A percentile compares a stretch with the other conserved stretches of the same genome.
These are phyloP conservation scores for Moesziomyces sp. DNA, from an alignment of 1,284 basidiomycete genomes.

Conservation along the genomic window DNA sequence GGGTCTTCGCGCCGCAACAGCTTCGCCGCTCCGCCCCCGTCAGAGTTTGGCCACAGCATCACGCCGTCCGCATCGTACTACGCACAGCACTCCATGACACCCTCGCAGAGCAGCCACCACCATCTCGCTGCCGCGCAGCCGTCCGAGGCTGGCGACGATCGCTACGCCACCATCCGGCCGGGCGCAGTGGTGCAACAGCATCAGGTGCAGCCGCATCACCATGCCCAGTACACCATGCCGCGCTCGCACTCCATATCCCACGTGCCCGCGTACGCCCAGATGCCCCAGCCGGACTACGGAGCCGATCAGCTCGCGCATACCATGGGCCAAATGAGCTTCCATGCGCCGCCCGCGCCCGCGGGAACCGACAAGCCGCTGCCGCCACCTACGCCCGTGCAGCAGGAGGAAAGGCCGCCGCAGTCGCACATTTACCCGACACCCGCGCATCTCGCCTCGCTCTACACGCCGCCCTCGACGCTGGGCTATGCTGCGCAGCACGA, in stretches of 20 bases:
- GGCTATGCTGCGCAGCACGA: neutral
- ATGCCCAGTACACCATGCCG: conserved; percentile 23
- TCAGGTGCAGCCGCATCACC: neutral
- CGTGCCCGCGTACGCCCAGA: conserved; percentile 23
- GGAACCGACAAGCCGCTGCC: conserved; percentile 24
- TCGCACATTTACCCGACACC: conserved; percentile 50
- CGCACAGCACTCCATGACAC: conserved; percentile 37
- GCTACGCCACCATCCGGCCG: conserved; percentile 38
- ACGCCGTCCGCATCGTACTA: conserved; percentile 42
- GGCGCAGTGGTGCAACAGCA: conserved; percentile 7
- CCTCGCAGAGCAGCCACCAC: conserved; percentile 38
- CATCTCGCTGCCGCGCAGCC: conserved; percentile 10
- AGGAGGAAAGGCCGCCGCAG: conserved; percentile 30
- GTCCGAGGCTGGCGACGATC: conserved; percentile 23
- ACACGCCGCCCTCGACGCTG: conserved; percentile 23
- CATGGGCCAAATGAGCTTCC: conserved; percentile 44
- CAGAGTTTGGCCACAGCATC: conserved; percentile 30
- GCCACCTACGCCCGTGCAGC: conserved; percentile 17
- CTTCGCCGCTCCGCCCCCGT: conserved; percentile 24
- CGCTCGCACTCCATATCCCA: conserved; percentile 44
- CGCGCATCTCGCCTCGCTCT: conserved; percentile 41
- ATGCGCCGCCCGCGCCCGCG: conserved; percentile 6
- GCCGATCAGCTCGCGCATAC: conserved; percentile 37
- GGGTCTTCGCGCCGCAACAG: conserved; percentile 22
- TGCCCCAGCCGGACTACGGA: conserved; percentile 37